These are phyloP conservation scores for Chlamydomonas incerta DNA, from an alignment of 139 green algal species.

Conservation along the genomic window DNA sequence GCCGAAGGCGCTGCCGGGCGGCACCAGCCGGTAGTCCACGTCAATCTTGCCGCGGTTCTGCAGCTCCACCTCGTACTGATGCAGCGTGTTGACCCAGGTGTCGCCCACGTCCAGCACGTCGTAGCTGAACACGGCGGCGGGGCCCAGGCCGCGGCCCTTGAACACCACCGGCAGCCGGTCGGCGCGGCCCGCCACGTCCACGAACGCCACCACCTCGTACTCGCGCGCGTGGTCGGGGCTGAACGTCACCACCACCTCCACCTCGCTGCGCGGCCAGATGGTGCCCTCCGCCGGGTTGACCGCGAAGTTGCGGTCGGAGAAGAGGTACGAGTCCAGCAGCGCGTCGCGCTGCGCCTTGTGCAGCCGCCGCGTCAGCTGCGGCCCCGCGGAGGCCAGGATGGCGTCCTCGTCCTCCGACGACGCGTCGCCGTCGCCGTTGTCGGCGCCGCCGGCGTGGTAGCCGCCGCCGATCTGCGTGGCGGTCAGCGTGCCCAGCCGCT, in stretches of 20 bases:
- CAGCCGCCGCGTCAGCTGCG: constrained; percentile 6
- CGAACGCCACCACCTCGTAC: constrained; percentile 66
- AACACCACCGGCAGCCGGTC: constrained; percentile 72
- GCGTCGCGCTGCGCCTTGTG: constrained; percentile 21
- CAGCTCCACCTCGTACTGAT: constrained; percentile 73
- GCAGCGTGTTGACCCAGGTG: constrained; percentile 79
- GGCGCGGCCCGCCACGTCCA: constrained; percentile 69
- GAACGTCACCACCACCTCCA: constrained; percentile 82
- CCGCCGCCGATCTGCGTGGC: neutral
- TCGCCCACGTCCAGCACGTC: constrained; percentile 87
- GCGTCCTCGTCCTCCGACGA: constrained; percentile 61
- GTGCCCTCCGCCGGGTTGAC: constrained; percentile 67
- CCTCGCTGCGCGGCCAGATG: constrained; percentile 70
- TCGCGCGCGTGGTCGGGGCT: constrained; percentile 65
- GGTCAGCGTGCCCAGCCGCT: constrained; percentile 7
- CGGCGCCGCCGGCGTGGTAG: neutral
- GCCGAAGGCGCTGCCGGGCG: constrained; percentile 61
- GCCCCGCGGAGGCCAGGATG: constrained; percentile 42
- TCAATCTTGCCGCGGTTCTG: constrained; percentile 80
- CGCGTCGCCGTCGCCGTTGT: constrained; percentile 36
- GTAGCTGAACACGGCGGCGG: constrained; percentile 79
- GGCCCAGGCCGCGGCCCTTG: constrained; percentile 65
- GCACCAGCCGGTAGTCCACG: constrained; percentile 64
- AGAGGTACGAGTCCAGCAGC: constrained; percentile 61
- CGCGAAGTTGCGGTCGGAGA: constrained; percentile 57